Conservation (phyloP, 176 grass and related monocot species). For the Triticum monococcum region DNA sequence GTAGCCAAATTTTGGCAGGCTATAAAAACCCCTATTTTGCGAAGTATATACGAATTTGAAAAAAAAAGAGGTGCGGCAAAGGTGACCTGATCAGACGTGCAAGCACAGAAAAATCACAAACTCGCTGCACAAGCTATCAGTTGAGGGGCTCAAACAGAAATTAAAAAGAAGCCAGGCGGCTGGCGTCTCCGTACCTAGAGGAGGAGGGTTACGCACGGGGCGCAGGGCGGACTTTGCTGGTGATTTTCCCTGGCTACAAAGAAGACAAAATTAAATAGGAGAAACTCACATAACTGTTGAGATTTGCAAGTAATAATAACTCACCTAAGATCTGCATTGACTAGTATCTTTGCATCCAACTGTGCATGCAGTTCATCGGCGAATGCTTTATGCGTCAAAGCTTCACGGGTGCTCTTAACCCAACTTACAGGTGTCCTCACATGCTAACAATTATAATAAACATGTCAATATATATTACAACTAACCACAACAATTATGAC, state of each 20-base stretch:
- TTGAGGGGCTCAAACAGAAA: neutral
- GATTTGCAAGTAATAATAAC: slow-evolving; percentile 1
- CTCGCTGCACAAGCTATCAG: neutral
- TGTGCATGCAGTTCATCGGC: slow-evolving; percentile 28
- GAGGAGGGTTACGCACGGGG: neutral
- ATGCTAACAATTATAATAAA: slow-evolving; percentile 29
- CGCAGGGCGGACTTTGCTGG: slow-evolving; percentile 48
- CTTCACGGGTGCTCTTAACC: slow-evolving; percentile 9
- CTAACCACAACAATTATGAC: neutral
- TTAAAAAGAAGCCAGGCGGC: neutral
- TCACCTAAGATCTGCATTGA: slow-evolving; percentile 57
- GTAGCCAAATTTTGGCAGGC: neutral
- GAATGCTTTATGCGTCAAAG: slow-evolving; percentile 41
- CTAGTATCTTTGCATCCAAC: slow-evolving; percentile 54
- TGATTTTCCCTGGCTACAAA: slow-evolving; percentile 48
- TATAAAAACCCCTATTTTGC: neutral
- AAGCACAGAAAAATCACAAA: neutral
- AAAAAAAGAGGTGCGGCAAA: neutral
- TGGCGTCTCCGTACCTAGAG: neutral
- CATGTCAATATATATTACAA: neutral
- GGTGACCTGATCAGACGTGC: too few species aligned
- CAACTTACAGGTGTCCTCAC: slow-evolving; percentile 12
- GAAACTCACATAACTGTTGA: neutral
- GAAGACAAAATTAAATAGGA: slow-evolving; percentile 14
- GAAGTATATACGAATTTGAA: neutral